These are phyloP conservation scores for Saxophila tyrrhenica DNA, from an alignment of 495 filamentous ascomycete genomes.

Conservation along the genomic window DNA sequence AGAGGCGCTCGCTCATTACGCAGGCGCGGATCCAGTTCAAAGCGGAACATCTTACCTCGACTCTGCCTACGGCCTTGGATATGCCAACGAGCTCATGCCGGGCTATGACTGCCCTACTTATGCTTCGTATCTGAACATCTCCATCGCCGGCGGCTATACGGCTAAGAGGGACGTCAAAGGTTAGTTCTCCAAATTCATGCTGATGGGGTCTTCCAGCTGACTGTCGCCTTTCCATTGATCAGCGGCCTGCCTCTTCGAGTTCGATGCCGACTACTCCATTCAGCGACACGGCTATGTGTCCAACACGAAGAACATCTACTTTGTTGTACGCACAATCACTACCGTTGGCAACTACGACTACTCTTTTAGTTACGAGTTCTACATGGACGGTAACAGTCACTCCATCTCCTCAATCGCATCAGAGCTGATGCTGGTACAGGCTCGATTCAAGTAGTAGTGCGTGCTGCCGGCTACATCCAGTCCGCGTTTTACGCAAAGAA, in stretches of 20 bases:
- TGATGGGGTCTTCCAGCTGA: neutral
- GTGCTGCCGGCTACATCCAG: conserved; percentile 47
- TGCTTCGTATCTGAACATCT: conserved; percentile 35
- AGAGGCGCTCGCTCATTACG: conserved; percentile 46
- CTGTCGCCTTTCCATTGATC: neutral
- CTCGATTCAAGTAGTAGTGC: conserved; percentile 42
- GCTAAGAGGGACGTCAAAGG: conserved; percentile 31
- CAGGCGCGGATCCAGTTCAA: conserved; percentile 32
- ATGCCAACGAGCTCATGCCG: conserved; percentile 34
- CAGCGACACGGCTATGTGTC: conserved; percentile 32
- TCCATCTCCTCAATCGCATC: no score
- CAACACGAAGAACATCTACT: conserved; percentile 34
- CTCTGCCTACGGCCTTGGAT: conserved; percentile 38
- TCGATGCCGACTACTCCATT: conserved; percentile 28
- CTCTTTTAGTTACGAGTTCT: conserved; percentile 41
- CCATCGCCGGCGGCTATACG: conserved; percentile 30
- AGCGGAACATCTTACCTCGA: conserved; percentile 35
- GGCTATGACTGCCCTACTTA: conserved; percentile 44
- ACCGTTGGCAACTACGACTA: conserved; percentile 48
- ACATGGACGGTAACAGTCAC: conserved; percentile 41
- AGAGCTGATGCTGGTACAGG: no score
- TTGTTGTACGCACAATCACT: conserved; percentile 35
- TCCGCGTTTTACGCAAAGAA: conserved; percentile 37
- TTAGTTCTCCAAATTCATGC: neutral
- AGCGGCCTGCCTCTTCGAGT: conserved; percentile 39